Base-by-base conservation (phyloP, 1,284 basidiomycete genomes). In the Marasmius fiardii region DNA sequence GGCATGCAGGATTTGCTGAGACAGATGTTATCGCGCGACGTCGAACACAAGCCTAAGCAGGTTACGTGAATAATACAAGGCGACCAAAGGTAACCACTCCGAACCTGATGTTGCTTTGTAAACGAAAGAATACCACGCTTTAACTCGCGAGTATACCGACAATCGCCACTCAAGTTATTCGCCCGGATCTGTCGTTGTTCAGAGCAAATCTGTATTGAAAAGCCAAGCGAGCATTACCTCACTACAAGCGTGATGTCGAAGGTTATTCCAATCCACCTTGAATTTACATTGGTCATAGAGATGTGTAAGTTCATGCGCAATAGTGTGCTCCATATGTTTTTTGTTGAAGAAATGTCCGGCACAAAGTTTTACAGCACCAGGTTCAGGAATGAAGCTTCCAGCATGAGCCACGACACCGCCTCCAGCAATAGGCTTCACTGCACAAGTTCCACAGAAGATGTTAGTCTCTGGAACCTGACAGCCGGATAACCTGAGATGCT, bases 241-340 rank as follows among this genome's bases (percentile, higher is more conserved):
- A 65, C 88, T 92, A 69, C 95, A 98, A 0, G 96, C 96, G 69
- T 96, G 94, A 74, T 98, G 95, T 53, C 93, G 75, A 53, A 98
- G 71, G 70, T 98, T 90, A 52, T 69, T 73, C 94, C 93, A 98
- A 70, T 97, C 88, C 1, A 97, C 90, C 57, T 94, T 88, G 76
- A 98, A 98, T 68, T 88, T 86, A 70, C 92, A 92, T 62, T 97
- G 92, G 68, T 98, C 96, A 68, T 90, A 98, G 79, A 95, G 88
- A 71, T 98, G 96, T n/a, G 98, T 76, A 56, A 98, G 84, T 67
- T 99, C 96, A 66, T 99, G 96, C 16, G 92, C 83, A 31, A 98
- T 75, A 14, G 95, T 97, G 67, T 94, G 86, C 71, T 98, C 93
- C 85, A 96, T 88, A 64, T 98, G 93, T 43, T 81, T 80, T 68